These are phyloP conservation scores for Stylosanthes scabra DNA, from an alignment of 331 rosid species.

Conservation along the genomic window DNA sequence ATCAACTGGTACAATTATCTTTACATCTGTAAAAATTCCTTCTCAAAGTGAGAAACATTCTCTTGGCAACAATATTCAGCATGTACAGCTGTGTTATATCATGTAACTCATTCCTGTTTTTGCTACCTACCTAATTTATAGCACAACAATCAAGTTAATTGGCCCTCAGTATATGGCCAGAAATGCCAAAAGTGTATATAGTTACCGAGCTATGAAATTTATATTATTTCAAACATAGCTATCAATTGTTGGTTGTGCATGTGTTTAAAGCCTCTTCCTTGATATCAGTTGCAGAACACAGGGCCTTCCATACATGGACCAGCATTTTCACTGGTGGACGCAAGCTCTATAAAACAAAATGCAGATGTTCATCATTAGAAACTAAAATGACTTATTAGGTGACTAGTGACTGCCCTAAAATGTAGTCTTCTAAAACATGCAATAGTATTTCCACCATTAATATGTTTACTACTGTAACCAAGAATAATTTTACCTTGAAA, in stretches of 20 bases:
- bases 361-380: conserved; percentile 37
- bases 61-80: conserved; percentile 3
- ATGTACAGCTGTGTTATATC: too few relatives aligned
- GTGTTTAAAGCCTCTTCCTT: conserved; percentile 40
- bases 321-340: conserved; percentile 83
- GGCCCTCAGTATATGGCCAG: not conserved
- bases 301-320: conserved; percentile 92
- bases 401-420: not conserved
- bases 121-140: not conserved
- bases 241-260: conserved; percentile 38
- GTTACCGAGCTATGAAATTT: conserved; percentile 15
- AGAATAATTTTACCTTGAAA: conserved; percentile 62
- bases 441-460: conserved; percentile 1
- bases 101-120: not conserved
- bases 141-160: not conserved
- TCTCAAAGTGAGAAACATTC: too few relatives aligned
- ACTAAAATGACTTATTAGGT: not conserved
- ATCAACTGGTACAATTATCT: too few relatives aligned
- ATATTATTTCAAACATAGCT: conserved; percentile 12
- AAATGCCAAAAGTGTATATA: not conserved
- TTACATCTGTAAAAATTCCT: too few relatives aligned
- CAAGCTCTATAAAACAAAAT: conserved; percentile 52
- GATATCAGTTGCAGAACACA: conserved; percentile 67
- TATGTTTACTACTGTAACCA: not conserved
- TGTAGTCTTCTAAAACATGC: conserved; percentile 10